Conservation (phyloP, 129 eudicot species). For the Solidago caesia region DNA sequence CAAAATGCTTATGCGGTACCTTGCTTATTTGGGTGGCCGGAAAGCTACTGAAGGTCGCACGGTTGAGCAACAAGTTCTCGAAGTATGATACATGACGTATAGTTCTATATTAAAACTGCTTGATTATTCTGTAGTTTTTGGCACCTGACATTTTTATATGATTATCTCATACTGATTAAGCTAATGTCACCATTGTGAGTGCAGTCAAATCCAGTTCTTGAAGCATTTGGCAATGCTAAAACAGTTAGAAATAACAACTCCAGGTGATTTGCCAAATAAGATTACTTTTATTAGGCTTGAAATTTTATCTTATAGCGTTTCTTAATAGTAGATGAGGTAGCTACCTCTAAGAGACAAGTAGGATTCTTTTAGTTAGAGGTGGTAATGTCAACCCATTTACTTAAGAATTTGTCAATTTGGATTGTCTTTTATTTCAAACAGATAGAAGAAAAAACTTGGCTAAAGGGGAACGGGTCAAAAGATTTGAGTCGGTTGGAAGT, state of each 20-base stretch:
- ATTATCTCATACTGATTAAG: conserved; percentile 12
- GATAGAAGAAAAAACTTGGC: no score
- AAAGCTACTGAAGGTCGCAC: conserved; percentile 97
- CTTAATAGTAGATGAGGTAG: neutral
- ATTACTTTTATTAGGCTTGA: neutral
- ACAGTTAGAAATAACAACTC: conserved; percentile 99
- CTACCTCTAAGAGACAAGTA: no score
- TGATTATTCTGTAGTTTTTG: conserved; percentile 17
- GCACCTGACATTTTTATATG: conserved; percentile 6
- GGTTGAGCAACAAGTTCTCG: conserved; percentile 99
- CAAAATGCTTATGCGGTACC: conserved; percentile 95
- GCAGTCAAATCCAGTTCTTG: conserved; percentile 99
- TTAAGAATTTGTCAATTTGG: no score
- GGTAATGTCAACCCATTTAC: no score
- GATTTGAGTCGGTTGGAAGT: no score
- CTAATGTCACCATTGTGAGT: conserved; percentile 25
- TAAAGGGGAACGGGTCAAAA: no score
- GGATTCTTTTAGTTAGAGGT: no score
- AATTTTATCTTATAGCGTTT: neutral
- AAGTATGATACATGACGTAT: conserved; percentile 65
- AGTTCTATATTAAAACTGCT: conserved; percentile 32
- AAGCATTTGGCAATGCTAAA: conserved; percentile 99
- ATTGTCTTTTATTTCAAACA: no score
- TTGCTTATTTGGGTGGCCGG: conserved; percentile 97
- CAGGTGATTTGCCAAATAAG: conserved; percentile 52